Percentiles rank a stretch among this genome's conserved stretches.
phyloP scores from a whole-genome alignment of 2,329 filamentous ascomycete genomes.

The Aureobasidium sp. region DNA sequence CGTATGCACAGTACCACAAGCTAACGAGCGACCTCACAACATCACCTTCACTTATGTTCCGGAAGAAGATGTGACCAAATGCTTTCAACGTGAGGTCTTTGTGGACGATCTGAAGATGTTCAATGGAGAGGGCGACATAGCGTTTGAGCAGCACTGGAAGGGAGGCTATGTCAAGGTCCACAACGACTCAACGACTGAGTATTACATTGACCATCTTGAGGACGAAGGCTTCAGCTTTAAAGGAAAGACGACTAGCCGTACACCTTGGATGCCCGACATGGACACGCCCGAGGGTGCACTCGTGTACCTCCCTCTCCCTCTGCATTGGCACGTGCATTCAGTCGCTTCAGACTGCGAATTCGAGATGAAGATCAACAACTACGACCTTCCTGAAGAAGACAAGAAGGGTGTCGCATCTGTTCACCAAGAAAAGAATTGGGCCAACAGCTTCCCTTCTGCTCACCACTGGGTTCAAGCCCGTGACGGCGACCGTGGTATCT shows the following conservation, averaged over 20 bases:
- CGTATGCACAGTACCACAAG: slow-evolving; percentile 41
- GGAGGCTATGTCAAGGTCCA: slow-evolving; percentile 34
- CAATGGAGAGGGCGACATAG: slow-evolving; percentile 23
- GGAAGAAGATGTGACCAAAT: slow-evolving; percentile 24
- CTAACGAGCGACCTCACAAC: slow-evolving; percentile 35
- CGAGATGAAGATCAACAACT: slow-evolving; percentile 32
- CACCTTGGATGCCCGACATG: slow-evolving; percentile 32
- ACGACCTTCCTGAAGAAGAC: slow-evolving; percentile 24
- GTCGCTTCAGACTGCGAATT: slow-evolving; percentile 37
- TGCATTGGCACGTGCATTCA: slow-evolving; percentile 48
- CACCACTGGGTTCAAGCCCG: slow-evolving; percentile 38
- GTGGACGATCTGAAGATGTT: slow-evolving; percentile 34
- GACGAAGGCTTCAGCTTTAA: slow-evolving; percentile 34
- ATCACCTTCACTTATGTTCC: slow-evolving; percentile 47
- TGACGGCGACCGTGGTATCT: slow-evolving; percentile 23
- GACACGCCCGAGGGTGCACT: slow-evolving; percentile 41
- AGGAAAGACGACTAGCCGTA: slow-evolving; percentile 33
- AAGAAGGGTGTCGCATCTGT: slow-evolving; percentile 32
- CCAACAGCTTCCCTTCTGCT: slow-evolving; percentile 38
- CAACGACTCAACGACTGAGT: slow-evolving; percentile 33
- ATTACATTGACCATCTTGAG: slow-evolving; percentile 23
- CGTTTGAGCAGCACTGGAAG: slow-evolving; percentile 36
- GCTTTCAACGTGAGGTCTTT: slow-evolving; percentile 39
- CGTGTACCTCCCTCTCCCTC: slow-evolving; percentile 40
- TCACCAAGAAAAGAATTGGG: slow-evolving; percentile 49